phyloP scores from a whole-genome alignment of 768 basidiomycete genomes.

The Tylopilus plumbeoviolaceoides region DNA sequence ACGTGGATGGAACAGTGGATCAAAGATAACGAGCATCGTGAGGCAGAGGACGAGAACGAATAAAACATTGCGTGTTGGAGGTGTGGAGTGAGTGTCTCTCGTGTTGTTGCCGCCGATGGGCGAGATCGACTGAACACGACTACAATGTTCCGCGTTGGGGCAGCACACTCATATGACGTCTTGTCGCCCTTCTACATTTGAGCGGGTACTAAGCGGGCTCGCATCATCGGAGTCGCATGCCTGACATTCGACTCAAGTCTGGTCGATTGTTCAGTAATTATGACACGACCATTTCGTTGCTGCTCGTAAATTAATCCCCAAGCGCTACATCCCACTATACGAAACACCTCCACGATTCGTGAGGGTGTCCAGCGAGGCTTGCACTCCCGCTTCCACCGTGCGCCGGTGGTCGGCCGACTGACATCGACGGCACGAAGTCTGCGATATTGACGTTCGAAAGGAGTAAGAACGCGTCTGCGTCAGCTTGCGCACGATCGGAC shows the following conservation, averaged over 20 bases:
- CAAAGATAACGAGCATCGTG: slow-evolving; percentile 19
- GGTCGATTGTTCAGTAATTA: not conserved
- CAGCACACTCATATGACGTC: not conserved
- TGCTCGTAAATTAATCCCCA: not conserved
- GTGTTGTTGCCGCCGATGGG: not conserved
- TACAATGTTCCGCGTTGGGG: not conserved
- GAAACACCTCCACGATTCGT: not conserved
- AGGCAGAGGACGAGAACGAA: no score
- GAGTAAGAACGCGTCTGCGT: not conserved
- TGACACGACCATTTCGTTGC: not conserved
- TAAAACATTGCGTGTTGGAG: no score
- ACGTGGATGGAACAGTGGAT: slow-evolving; percentile 82
- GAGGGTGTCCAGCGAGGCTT: not conserved
- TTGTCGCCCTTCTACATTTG: not conserved
- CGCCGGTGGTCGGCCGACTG: not conserved
- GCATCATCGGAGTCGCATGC: no score
- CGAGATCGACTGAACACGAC: not conserved
- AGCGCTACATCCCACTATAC: not conserved
- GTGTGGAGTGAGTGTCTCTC: not conserved
- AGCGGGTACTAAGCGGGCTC: no score
- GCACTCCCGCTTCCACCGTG: slow-evolving; percentile 10
- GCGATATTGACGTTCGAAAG: not conserved
- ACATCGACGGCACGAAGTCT: slow-evolving; percentile 5
- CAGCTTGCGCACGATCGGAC: not conserved
- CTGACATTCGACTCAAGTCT: no score